Conservation (phyloP, 345 rosid species). For the Corchorus capsularis region DNA sequence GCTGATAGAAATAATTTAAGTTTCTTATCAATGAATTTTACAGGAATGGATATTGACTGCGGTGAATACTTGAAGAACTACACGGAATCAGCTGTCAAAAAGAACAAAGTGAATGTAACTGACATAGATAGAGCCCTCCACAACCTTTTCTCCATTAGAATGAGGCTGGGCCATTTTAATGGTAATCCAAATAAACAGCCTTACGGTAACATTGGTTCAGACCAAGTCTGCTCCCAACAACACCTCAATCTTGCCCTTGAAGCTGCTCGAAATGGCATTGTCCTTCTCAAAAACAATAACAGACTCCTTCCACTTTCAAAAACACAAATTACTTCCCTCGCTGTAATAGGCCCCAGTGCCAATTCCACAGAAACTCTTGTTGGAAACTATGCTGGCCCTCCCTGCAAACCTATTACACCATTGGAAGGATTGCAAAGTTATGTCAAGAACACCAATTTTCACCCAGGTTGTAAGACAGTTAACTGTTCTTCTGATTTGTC, state of each 20-base stretch:
- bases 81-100: constrained; percentile 63
- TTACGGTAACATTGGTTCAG: constrained; percentile 65
- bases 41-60: constrained; percentile 93
- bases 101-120: constrained; percentile 54
- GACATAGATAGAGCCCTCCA: constrained; percentile 73
- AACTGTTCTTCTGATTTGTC: constrained; percentile 56
- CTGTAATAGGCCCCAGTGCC: constrained; percentile 85
- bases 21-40: neutral
- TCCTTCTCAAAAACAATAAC: constrained; percentile 69
- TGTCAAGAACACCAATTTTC: constrained; percentile 44
- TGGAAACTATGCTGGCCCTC: constrained; percentile 86
- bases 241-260: constrained; percentile 88
- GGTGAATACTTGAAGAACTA: constrained; percentile 65
- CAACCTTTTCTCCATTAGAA: constrained; percentile 78
- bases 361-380: constrained; percentile 50
- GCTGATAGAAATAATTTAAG: neutral
- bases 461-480: constrained; percentile 65
- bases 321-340: constrained; percentile 46
- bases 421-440: constrained; percentile 58
- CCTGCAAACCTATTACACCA: constrained; percentile 61
- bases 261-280: constrained; percentile 86
- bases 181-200: constrained; percentile 64
- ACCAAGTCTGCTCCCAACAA: constrained; percentile 60
- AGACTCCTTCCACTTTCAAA: constrained; percentile 65
- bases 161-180: constrained; percentile 85